phyloP scores from a whole-genome alignment of 257 asterid species.

The Solanum corneliomulleri region DNA sequence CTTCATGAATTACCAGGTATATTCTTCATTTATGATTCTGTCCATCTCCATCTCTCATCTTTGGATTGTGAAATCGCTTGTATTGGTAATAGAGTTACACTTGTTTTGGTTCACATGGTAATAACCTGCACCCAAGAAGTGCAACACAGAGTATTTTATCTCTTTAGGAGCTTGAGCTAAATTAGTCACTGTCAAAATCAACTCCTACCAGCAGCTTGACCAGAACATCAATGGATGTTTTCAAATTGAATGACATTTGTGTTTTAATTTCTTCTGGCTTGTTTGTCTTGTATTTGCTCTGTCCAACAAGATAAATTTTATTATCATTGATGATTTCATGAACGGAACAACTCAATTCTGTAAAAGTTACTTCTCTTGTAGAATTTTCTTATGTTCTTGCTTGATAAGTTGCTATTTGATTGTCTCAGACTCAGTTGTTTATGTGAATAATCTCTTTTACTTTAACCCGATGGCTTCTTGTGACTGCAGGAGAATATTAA shows the following conservation, averaged over 20 bases:
- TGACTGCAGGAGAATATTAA: constrained; percentile 77
- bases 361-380: not conserved
- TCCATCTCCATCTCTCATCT: not conserved
- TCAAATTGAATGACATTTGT: not conserved
- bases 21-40: not conserved
- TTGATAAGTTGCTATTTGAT: not conserved
- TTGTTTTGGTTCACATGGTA: not conserved
- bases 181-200: not conserved
- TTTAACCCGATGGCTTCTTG: not conserved
- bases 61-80: not conserved
- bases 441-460: not conserved
- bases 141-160: not conserved
- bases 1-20: constrained; percentile 94
- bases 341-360: not conserved
- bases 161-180: not conserved
- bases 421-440: not conserved
- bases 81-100: not conserved
- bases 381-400: not conserved
- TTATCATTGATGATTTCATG: not conserved
- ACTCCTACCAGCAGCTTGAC: not conserved
- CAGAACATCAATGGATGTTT: not conserved
- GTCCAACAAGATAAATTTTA: not conserved
- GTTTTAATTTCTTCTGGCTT: not conserved
- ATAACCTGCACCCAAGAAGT: not conserved
- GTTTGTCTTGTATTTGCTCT: not conserved